These are phyloP conservation scores for Lasiodiplodia citricola DNA, from an alignment of 2,329 filamentous ascomycete genomes.

Conservation along the genomic window DNA sequence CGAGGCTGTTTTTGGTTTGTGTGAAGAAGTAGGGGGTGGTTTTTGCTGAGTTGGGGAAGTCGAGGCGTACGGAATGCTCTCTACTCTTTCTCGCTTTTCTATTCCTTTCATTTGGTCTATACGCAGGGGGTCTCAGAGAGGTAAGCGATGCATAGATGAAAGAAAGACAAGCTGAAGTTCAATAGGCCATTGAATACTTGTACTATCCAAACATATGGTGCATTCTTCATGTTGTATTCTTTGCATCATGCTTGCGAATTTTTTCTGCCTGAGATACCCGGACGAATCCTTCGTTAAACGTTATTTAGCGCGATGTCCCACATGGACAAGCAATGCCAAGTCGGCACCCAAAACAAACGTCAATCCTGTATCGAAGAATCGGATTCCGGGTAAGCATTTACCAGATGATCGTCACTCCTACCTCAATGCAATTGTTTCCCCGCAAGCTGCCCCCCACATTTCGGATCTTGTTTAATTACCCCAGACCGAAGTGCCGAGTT, in stretches of 20 bases:
- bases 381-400: neutral
- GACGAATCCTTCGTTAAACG: no score
- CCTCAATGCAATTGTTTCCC: neutral
- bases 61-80: no score
- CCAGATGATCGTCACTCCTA: neutral
- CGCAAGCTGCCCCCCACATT: neutral
- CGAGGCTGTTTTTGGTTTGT: slow-evolving; percentile 60
- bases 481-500: neutral
- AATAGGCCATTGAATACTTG: no score
- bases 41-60: neutral
- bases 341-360: neutral
- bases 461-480: neutral
- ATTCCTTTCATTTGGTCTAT: no score
- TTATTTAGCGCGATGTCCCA: neutral
- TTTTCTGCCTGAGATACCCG: no score
- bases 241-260: no score
- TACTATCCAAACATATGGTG: no score
- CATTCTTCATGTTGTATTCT: no score
- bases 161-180: neutral
- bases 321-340: neutral
- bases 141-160: neutral
- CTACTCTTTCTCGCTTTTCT: no score
- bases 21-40: neutral
- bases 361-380: neutral
- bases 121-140: neutral